These are phyloP conservation scores for Microthyrium microscopicum DNA, from an alignment of 2,329 filamentous ascomycete species.

Conservation along the genomic window DNA sequence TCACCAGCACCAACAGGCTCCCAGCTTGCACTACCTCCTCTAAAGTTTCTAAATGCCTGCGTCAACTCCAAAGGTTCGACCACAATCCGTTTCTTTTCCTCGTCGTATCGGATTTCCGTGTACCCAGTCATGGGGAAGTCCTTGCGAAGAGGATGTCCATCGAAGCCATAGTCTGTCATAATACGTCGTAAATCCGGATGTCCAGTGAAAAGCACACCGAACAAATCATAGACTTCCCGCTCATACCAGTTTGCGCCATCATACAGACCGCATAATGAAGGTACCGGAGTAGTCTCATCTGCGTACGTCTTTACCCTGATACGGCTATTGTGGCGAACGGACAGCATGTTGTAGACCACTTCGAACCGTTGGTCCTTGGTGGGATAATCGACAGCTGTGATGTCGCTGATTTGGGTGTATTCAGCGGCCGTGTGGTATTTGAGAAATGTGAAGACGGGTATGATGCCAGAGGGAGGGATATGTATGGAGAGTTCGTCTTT, in stretches of 20 bases:
- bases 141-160: slow-evolving; percentile 91
- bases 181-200: slow-evolving; percentile 94
- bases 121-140: slow-evolving; percentile 97
- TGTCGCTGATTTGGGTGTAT: slow-evolving; percentile 82
- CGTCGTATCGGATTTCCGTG: slow-evolving; percentile 93
- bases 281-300: slow-evolving; percentile 86
- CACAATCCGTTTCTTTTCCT: slow-evolving; percentile 99
- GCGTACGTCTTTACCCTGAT: slow-evolving; percentile 98
- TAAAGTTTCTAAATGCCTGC: slow-evolving; percentile 96
- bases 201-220: slow-evolving; percentile 88
- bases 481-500: slow-evolving; percentile 96
- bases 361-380: slow-evolving; percentile 93
- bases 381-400: slow-evolving; percentile 91
- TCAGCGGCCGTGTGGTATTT: slow-evolving; percentile 97
- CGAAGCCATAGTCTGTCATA: slow-evolving; percentile 99
- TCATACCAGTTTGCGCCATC: slow-evolving; percentile 99
- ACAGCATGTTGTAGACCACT: slow-evolving; percentile 93
- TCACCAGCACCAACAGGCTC: slow-evolving; percentile 55
- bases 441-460: slow-evolving; percentile 85
- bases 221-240: slow-evolving; percentile 92
- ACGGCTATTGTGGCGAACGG: slow-evolving; percentile 87
- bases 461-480: slow-evolving; percentile 71
- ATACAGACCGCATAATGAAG: slow-evolving; percentile 70
- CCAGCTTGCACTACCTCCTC: slow-evolving; percentile 54
- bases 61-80: slow-evolving; percentile 95